Base-by-base conservation (phyloP, 306 rosid species). In the Hippophae rhamnoides region DNA sequence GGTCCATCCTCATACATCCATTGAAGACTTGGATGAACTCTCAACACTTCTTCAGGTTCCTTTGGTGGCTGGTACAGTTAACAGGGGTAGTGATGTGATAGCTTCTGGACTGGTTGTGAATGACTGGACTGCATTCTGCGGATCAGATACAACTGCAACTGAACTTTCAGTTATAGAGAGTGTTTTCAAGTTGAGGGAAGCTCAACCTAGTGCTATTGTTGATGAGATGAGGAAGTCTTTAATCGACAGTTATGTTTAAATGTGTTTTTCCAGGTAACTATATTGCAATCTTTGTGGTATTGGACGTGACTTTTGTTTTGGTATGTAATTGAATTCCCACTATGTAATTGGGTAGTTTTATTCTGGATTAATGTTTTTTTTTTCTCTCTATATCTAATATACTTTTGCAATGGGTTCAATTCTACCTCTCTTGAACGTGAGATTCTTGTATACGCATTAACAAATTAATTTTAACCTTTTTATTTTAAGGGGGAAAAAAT, bases 71-170 rank as follows among this genome's bases (percentile, higher is more conserved):
- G 98, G 96, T 51, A 81, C 93, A 0, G 95, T 87, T 69, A 90
- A 90, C 68, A 81, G 96, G 38, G 98, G 98, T 0, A 85, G 98
- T 60, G 96, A 83, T 53, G 98, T 87, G 40, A 82, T 90, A 56
- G 96, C 71, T 8, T 86, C 98, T 45, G 98, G 98, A 46, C 66
- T 90, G 74, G 76, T 69, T 0, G 98, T 84, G 38, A 92, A 92
- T 63, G 98, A 92, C 56, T 92, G 98, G 98, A 87, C 92, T n/a
- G 89, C 96, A 7, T 92, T 92, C 65, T 92, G 98, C 44, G 98
- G 96, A 25, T 83, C 95, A 0, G 98, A 92, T 74, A 92, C 98
- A 38, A 87, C 95, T 1, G 96, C 98, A 13, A 87, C 96, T 5
- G 98, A 92, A 70, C 87, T 92, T 14, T 85, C 95, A 7, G 98